Percentiles rank a stretch among this genome's conserved stretches.
These are phyloP conservation scores for Ceratobasidium sp. DNA, from an alignment of 1,284 basidiomycete species.

Conservation along the genomic window DNA sequence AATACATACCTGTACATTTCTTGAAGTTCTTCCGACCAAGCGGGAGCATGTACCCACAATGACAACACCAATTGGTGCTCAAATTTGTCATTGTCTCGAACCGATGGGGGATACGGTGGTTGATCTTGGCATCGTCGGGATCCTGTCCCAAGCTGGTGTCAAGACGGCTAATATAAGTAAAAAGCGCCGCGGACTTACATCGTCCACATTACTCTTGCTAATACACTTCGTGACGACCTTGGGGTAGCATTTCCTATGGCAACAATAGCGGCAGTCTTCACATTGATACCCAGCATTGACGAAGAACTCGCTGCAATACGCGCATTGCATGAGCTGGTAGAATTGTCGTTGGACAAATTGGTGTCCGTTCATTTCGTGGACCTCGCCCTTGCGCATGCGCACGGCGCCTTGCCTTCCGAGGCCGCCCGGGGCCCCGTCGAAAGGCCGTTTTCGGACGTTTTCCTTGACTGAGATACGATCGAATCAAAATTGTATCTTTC, in stretches of 20 bases:
- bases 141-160: slow-evolving; percentile 66
- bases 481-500: slow-evolving; percentile 6
- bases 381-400: slow-evolving; percentile 97
- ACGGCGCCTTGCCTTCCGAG: slow-evolving; percentile 98
- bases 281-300: slow-evolving; percentile 99
- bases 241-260: slow-evolving; percentile 99
- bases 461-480: slow-evolving; percentile 81
- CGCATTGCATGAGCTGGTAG: slow-evolving; percentile 98
- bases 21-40: slow-evolving; percentile 97
- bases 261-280: slow-evolving; percentile 98
- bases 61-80: slow-evolving; percentile 99
- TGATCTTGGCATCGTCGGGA: slow-evolving; percentile 98
- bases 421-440: slow-evolving; percentile 84
- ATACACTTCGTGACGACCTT: slow-evolving; percentile 99
- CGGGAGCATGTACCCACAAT: slow-evolving; percentile 98
- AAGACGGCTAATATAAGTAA: slow-evolving; percentile 28
- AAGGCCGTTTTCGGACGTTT: slow-evolving; percentile 93
- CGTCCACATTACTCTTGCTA: slow-evolving; percentile 92
- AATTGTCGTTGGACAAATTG: slow-evolving; percentile 98
- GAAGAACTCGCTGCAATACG: slow-evolving; percentile 97
- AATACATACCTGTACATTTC: slow-evolving; percentile 76
- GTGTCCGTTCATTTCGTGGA: slow-evolving; percentile 99
- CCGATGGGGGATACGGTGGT: slow-evolving; percentile 98
- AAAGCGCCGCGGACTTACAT: slow-evolving; percentile 66
- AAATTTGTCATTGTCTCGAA: slow-evolving; percentile 98